Conservation (phyloP, 179 eudicot genomes). For the Silene coronaria region DNA sequence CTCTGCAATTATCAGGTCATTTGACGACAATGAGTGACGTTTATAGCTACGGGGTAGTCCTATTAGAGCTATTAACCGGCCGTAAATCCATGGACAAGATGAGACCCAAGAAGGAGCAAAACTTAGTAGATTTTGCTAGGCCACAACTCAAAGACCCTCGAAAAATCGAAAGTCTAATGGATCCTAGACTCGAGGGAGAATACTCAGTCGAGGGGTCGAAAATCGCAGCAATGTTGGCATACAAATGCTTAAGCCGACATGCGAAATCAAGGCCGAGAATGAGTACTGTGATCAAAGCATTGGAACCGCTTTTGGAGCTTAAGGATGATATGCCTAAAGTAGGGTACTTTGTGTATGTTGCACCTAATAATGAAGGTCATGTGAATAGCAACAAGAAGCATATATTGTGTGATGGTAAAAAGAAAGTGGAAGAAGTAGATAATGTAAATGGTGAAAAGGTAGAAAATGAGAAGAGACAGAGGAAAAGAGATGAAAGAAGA, state of each 20-base stretch:
- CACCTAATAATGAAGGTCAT: constrained; percentile 25
- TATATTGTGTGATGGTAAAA: constrained; percentile 7
- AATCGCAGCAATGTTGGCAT: constrained; percentile 65
- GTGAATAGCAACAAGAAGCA: background rate
- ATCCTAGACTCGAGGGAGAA: constrained; percentile 78
- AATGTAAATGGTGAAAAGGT: background rate
- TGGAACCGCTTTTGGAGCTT: constrained; percentile 51
- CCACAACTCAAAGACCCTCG: constrained; percentile 58
- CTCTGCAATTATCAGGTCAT: constrained; percentile 46
- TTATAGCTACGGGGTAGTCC: constrained; percentile 82
- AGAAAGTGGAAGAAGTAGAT: background rate
- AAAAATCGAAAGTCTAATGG: constrained; percentile 61
- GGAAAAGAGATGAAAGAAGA: constrained; percentile 9
- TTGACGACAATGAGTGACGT: constrained; percentile 85
- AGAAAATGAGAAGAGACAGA: constrained; percentile 4
- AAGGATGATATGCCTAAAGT: constrained; percentile 50
- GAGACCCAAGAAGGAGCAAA: constrained; percentile 57
- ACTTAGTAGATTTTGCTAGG: constrained; percentile 67
- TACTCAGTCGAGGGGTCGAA: constrained; percentile 67
- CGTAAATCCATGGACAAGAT: constrained; percentile 56
- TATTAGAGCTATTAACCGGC: constrained; percentile 73
- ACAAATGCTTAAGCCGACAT: constrained; percentile 65
- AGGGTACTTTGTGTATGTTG: constrained; percentile 56
- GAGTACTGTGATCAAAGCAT: constrained; percentile 51
- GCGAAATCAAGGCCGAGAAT: constrained; percentile 70